Conservation (phyloP, 306 rosid species). For the Medicago arabica region DNA sequence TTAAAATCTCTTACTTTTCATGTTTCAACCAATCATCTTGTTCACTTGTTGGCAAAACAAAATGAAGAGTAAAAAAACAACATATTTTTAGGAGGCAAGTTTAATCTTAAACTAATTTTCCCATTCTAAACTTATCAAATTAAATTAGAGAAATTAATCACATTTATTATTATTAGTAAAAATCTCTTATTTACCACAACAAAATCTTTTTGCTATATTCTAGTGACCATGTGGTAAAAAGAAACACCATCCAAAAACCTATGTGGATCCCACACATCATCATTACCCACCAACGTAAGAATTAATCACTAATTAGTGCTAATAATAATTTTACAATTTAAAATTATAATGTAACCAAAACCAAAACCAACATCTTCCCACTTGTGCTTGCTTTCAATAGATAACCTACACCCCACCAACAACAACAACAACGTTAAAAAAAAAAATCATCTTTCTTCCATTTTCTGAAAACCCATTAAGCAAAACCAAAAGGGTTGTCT, state of each 20-base stretch:
- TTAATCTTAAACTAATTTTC: background rate
- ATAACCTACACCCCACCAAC: constrained; percentile 40
- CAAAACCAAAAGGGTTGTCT: constrained; percentile 31
- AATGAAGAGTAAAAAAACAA: background rate
- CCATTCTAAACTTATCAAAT: background rate
- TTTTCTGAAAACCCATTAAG: constrained; percentile 42
- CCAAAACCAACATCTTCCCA: constrained; percentile 31
- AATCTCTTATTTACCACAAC: background rate
- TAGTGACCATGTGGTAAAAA: constrained; percentile 50
- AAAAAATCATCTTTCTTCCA: constrained; percentile 11
- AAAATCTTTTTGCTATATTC: constrained; percentile 37
- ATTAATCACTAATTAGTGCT: background rate
- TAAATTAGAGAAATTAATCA: constrained; percentile 18
- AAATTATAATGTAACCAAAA: no score
- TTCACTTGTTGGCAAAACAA: background rate
- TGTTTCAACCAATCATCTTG: background rate
- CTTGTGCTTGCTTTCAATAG: constrained; percentile 37
- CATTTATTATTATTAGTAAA: constrained; percentile 36
- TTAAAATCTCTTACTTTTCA: background rate
- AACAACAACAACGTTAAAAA: background rate
- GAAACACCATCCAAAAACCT: constrained; percentile 33
- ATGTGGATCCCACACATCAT: constrained; percentile 53
- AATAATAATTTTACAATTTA: background rate
- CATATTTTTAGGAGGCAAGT: background rate
- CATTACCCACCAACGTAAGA: constrained; percentile 52